Evolutionary conservation across 2,329 filamentous ascomycete genomes (phyloP), one percentile per base, ranked within the genome.

Genomic region (Ophiostoma novo-ulmi): DNA sequence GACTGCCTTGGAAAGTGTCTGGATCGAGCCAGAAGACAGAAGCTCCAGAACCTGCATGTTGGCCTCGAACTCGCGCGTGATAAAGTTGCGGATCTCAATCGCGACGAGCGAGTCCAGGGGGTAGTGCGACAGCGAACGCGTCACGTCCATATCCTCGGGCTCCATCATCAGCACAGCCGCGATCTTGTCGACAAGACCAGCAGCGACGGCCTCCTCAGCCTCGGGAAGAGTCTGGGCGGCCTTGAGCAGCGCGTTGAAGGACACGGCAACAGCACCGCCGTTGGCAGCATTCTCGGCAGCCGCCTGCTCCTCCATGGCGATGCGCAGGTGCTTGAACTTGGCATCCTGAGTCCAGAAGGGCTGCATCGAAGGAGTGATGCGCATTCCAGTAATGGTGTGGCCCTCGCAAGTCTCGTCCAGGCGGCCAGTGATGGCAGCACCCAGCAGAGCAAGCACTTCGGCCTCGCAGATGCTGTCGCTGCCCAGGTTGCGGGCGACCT

Each of bases 21-120:
- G 68, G 64, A 2, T 83, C 38, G 80, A 82, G 2, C 84, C 83
- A 73, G 82, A 84, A 8, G 81, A 83, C 63, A 87, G 77, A 72
- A 87, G 76, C 74, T 87, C 85, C 70, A 87, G 76, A 0, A 87
- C 84, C 76, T 87, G 83, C 75, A 86, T 76, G 71, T 82, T 84
- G 17, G 82, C 80, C 75, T 84, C 79, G 71, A 83, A 80, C 76
- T 83, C 82, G 71, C 82, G 80, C 17, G 81, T 82, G 69, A 85
- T 82, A 78, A 82, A 85, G 76, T 84, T 84, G 26, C 83, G 81
- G 69, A 84, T 78, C 77, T 84, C 82, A 67, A 84, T 83, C 0
- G 82, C 82, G 20, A 83, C 81, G 5, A 85, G 79, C 3, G 82
- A 84, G 76, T 85, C 83, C 10, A 85, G 78, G 17, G 79, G 79